Evolutionary conservation across 2,329 filamentous ascomycete species (phyloP).

Genomic region (Aureobasidium sp.): DNA sequence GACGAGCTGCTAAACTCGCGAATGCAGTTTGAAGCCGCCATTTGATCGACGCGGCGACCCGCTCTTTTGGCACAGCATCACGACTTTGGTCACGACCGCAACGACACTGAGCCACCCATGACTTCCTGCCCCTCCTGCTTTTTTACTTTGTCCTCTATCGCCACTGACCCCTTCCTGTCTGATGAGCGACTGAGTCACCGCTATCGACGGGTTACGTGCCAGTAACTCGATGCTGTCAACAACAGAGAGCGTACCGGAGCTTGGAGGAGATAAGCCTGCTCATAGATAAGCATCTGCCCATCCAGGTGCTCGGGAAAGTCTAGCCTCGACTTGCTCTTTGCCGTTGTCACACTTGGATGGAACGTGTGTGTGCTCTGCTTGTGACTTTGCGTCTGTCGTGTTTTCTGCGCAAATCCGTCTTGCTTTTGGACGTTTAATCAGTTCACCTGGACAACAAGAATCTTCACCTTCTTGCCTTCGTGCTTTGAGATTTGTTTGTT

Average conservation of each 20-base stretch:
- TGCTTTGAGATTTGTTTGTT: neutral
- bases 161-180: neutral
- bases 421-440: neutral
- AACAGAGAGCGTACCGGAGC: neutral
- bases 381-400: neutral
- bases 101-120: neutral
- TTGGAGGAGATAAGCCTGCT: constrained; percentile 4
- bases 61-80: constrained; percentile 2
- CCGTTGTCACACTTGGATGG: neutral
- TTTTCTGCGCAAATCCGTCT: neutral
- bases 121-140: neutral
- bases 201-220: neutral
- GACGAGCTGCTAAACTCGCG: neutral
- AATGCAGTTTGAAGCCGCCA: neutral
- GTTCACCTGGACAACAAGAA: neutral
- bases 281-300: constrained; percentile 7
- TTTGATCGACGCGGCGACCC: neutral
- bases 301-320: constrained; percentile 3
- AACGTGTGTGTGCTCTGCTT: neutral
- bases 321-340: constrained; percentile 7
- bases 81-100: constrained; percentile 1
- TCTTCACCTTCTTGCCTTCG: neutral
- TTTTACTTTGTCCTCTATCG: neutral
- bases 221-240: neutral
- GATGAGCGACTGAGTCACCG: neutral